Conservation (phyloP, 2,329 filamentous ascomycete genomes). For the Rosellinia necatrix region DNA sequence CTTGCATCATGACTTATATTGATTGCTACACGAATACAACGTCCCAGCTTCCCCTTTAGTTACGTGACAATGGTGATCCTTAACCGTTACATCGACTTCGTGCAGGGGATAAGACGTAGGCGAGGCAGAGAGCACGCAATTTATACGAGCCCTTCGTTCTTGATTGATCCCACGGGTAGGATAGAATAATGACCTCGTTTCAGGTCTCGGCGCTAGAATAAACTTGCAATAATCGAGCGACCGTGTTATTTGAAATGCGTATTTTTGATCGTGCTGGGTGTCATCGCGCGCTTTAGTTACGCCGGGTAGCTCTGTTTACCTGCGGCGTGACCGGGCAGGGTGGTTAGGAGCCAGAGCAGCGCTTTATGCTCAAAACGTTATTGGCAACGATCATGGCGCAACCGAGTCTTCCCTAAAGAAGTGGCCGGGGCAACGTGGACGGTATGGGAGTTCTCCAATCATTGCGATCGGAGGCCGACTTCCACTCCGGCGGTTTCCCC, state of each 20-base stretch:
- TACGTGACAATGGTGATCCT: not conserved
- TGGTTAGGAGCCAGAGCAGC: not conserved
- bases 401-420: not conserved
- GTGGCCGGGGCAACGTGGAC: too few species aligned
- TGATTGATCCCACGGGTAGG: not conserved
- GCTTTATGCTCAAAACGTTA: not conserved
- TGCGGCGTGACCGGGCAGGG: not conserved
- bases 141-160: not conserved
- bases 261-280: too few species aligned
- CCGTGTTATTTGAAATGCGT: not conserved
- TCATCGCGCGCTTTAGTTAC: not conserved
- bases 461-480: slow-evolving; percentile 1
- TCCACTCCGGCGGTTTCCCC: not conserved
- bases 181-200: not conserved
- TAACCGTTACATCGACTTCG: slow-evolving; percentile 7
- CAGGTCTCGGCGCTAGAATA: not conserved
- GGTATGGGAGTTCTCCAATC: slow-evolving; percentile 4
- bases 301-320: not conserved
- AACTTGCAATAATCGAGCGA: not conserved
- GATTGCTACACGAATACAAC: not conserved
- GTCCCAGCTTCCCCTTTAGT: not conserved
- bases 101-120: slow-evolving; percentile 3
- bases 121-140: slow-evolving; percentile 9
- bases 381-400: not conserved
- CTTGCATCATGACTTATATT: not conserved